These are phyloP conservation scores for Talaromyces sp. DNA, from an alignment of 2,329 filamentous ascomycete species.

Conservation along the genomic window DNA sequence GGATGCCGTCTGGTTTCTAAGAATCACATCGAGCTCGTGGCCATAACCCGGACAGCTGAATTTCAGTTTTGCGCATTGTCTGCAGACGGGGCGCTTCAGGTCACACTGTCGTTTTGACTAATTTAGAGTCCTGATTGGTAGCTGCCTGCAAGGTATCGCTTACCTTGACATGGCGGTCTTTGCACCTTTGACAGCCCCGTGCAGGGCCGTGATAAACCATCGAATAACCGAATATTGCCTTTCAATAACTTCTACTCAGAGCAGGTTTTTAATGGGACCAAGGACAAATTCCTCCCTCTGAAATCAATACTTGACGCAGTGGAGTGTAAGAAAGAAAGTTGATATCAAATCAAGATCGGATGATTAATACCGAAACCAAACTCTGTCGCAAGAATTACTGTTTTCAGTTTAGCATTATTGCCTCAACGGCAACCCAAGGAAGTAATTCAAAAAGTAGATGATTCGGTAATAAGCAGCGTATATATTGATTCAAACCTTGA, in stretches of 20 bases:
- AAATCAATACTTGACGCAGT: not conserved
- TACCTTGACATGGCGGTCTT: slow-evolving; percentile 17
- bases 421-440: not conserved
- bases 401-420: not conserved
- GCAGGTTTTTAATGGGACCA: not conserved
- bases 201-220: slow-evolving; percentile 17
- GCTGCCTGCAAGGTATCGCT: not conserved
- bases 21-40: slow-evolving; percentile 13
- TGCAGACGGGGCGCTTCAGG: slow-evolving; percentile 11
- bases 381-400: not conserved
- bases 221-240: not conserved
- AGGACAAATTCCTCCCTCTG: not conserved
- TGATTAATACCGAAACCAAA: not conserved
- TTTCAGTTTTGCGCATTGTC: slow-evolving; percentile 11
- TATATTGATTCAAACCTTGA: not conserved
- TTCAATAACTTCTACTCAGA: not conserved
- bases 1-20: slow-evolving; percentile 14
- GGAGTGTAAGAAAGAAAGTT: not conserved
- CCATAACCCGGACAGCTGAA: slow-evolving; percentile 13
- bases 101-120: slow-evolving; percentile 7
- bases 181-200: slow-evolving; percentile 17
- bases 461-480: not conserved
- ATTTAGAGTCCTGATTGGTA: no score
- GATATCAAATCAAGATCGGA: not conserved
- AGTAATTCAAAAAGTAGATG: not conserved